Conservation (phyloP, 805 yeast species). For the Yarrowia sp. region DNA sequence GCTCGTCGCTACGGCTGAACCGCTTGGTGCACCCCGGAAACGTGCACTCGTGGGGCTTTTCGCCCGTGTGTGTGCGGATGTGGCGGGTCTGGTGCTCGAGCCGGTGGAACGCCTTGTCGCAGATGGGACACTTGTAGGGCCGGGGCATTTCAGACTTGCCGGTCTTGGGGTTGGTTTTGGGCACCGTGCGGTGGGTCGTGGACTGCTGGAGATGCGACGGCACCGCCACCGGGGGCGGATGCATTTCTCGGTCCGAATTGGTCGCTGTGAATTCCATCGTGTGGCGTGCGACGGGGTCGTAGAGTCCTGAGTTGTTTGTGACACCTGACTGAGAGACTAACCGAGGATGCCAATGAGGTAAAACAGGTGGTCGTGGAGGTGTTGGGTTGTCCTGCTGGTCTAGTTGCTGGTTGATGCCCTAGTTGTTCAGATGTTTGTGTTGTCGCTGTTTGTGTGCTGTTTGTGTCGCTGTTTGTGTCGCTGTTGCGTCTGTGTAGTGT, state of each 20-base stretch:
- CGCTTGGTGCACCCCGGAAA: conserved; percentile 84
- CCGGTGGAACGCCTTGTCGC: conserved; percentile 86
- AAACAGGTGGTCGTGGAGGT: too few species aligned
- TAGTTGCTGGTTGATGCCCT: too few species aligned
- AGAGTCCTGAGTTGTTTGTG: too few species aligned
- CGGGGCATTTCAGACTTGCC: conserved; percentile 48
- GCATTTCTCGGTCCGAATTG: conserved; percentile 35
- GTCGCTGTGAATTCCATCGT: conserved; percentile 36
- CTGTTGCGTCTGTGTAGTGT: too few species aligned
- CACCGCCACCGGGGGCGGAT: conserved; percentile 37
- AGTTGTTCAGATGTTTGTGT: too few species aligned
- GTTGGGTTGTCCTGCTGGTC: too few species aligned
- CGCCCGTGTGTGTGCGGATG: conserved; percentile 92
- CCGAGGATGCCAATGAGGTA: too few species aligned
- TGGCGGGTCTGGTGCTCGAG: conserved; percentile 92
- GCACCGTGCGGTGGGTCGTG: conserved; percentile 35
- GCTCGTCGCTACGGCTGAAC: conserved; percentile 82
- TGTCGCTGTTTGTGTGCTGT: too few species aligned
- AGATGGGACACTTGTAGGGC: conserved; percentile 85
- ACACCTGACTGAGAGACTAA: too few species aligned
- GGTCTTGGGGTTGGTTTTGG: conserved; percentile 39
- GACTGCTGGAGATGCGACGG: conserved; percentile 39
- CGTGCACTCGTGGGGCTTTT: conserved; percentile 85
- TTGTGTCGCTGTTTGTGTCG: background rate
- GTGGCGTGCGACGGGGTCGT: background rate